phyloP scores from a whole-genome alignment of 2,329 filamentous ascomycete species.

The Zymoseptoria crescenta region DNA sequence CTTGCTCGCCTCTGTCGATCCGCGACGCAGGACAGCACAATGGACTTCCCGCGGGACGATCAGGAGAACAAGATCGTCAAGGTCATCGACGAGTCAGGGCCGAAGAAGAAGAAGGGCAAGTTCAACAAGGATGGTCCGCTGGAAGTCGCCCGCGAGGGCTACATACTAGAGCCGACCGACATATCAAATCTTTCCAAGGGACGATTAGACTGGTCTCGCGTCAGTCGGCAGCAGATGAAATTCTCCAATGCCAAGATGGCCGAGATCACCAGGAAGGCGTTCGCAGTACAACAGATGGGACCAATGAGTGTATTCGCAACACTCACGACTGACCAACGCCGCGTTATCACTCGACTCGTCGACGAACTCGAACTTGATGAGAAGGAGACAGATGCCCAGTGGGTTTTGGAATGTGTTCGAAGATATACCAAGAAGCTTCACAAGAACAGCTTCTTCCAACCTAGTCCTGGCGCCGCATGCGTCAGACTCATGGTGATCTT shows the following conservation, averaged over 20 bases:
- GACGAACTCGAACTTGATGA: slow-evolving; percentile 1
- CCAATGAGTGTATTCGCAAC: slow-evolving; percentile 2
- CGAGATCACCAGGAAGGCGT: slow-evolving; percentile 2
- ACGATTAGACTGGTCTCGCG: slow-evolving; percentile 3
- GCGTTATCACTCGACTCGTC: slow-evolving; percentile 4
- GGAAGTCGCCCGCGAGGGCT: slow-evolving; percentile 1
- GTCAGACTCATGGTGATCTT: slow-evolving; percentile 3
- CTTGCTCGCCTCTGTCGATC: neutral
- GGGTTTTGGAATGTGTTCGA: slow-evolving; percentile 4
- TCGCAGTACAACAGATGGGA: neutral
- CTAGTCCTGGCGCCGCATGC: neutral
- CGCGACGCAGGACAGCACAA: neutral
- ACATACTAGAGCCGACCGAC: slow-evolving; percentile 1
- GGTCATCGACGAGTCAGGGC: neutral
- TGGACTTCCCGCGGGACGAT: neutral
- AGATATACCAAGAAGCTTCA: neutral
- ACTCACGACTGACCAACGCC: slow-evolving; percentile 1
- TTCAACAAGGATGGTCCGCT: neutral
- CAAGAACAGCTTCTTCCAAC: neutral
- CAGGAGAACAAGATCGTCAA: neutral
- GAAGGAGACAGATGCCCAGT: slow-evolving; percentile 4
- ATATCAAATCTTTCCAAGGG: neutral
- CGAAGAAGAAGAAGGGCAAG: slow-evolving; percentile 1
- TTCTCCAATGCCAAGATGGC: slow-evolving; percentile 1
- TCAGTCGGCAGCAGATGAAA: neutral